phyloP scores from a whole-genome alignment of 2,329 filamentous ascomycete genomes.

The Coniochaeta hoffmannii region DNA sequence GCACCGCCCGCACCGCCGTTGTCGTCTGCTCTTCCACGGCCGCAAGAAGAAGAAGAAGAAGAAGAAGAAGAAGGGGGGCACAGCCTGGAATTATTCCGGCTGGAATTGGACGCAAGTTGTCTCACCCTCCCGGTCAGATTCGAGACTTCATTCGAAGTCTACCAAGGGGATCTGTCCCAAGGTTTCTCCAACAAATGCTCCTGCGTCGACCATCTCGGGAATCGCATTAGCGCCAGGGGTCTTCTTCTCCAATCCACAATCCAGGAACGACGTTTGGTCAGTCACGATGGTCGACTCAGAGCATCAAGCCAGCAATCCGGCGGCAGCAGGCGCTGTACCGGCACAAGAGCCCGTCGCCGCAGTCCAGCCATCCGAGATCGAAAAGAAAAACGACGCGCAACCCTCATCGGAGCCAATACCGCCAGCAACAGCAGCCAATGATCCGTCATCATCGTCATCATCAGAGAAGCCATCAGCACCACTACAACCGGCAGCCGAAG shows the following conservation, averaged over 20 bases:
- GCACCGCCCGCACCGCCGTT: background rate
- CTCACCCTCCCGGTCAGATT: background rate
- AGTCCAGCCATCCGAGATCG: background rate
- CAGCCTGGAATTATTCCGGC: background rate
- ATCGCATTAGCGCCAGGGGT: constrained; percentile 1
- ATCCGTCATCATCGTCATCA: background rate
- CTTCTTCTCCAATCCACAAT: background rate
- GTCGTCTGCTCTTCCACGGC: too few species aligned
- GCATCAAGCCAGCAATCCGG: background rate
- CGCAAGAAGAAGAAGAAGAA: too few species aligned
- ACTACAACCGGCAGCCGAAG: background rate
- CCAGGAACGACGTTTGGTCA: background rate
- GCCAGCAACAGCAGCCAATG: background rate
- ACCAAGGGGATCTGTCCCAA: background rate
- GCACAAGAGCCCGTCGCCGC: background rate
- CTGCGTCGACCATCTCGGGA: background rate
- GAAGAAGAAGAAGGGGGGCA: background rate
- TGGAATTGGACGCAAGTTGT: background rate
- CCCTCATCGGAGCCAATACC: background rate
- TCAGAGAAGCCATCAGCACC: background rate
- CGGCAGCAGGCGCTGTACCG: background rate
- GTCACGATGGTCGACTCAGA: background rate
- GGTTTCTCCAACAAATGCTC: background rate
- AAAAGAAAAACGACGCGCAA: background rate
- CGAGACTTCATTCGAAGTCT: background rate